Conservation (phyloP, 2,329 filamentous ascomycete genomes). For the Aaosphaeria arxii region DNA sequence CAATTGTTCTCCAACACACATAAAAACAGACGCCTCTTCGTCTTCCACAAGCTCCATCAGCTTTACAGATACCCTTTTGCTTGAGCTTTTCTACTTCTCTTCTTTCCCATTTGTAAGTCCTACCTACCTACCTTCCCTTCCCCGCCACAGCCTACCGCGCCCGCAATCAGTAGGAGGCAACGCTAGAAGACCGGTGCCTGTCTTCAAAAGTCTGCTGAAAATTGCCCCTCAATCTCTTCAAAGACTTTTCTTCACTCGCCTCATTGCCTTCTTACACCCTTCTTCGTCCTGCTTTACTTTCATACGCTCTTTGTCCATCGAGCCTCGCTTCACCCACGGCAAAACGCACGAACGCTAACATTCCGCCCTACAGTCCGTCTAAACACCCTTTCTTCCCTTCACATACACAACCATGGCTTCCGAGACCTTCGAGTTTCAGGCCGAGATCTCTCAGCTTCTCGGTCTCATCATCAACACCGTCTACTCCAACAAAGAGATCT, state of each 20-base stretch:
- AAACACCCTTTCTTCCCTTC: too few species aligned
- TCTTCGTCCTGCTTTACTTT: too few species aligned
- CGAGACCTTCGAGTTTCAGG: constrained; percentile 99
- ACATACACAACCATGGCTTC: constrained; percentile 63
- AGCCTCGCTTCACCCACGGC: constrained; percentile 3
- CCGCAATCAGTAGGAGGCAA: not conserved
- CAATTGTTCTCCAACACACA: not conserved
- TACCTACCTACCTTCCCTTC: constrained; percentile 6
- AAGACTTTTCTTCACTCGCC: too few species aligned
- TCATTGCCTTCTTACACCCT: too few species aligned
- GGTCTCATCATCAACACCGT: constrained; percentile 99
- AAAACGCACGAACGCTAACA: not conserved
- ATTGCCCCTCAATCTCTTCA: too few species aligned
- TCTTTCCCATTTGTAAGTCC: constrained; percentile 12
- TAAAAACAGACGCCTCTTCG: too few species aligned
- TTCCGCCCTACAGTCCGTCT: too few species aligned
- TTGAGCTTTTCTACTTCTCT: too few species aligned
- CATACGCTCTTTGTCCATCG: not conserved
- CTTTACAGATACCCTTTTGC: too few species aligned
- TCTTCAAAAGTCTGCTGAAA: too few species aligned
- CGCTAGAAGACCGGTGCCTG: not conserved
- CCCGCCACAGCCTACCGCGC: constrained; percentile 6
- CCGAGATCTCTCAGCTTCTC: constrained; percentile 99
- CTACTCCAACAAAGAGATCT: constrained; percentile 99
- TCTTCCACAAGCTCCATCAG: too few species aligned